These are phyloP conservation scores for Pythium inflatum DNA, from an alignment of 352 stramenopile species.

Conservation along the genomic window DNA sequence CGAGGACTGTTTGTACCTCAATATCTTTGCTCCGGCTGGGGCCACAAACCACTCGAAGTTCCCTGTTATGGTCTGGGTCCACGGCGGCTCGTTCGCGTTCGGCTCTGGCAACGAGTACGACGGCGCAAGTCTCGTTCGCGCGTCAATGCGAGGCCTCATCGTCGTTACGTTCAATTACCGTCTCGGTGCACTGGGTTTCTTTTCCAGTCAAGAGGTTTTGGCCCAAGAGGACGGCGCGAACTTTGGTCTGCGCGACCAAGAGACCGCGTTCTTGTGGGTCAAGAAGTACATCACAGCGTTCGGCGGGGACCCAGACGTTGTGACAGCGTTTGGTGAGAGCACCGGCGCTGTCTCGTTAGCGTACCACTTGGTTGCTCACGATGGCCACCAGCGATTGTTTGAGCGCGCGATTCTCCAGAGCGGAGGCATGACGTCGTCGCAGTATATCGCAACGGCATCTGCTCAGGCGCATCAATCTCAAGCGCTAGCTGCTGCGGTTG, in stretches of 20 bases:
- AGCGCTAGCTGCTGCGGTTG: not conserved
- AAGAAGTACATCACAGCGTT: slow-evolving; percentile 44
- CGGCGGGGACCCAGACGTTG: slow-evolving; percentile 41
- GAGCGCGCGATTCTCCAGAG: slow-evolving; percentile 22
- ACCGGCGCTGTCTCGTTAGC: slow-evolving; percentile 12
- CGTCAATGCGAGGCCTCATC: slow-evolving; percentile 28
- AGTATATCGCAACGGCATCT: not conserved
- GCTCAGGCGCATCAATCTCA: not conserved
- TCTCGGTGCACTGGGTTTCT: slow-evolving; percentile 39
- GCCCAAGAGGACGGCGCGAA: slow-evolving; percentile 38
- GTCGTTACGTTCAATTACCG: slow-evolving; percentile 49
- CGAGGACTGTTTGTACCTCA: slow-evolving; percentile 48
- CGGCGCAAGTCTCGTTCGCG: slow-evolving; percentile 7
- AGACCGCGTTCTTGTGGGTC: slow-evolving; percentile 39
- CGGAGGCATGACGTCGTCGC: slow-evolving; percentile 1
- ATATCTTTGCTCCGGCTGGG: slow-evolving; percentile 37
- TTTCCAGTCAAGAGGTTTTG: slow-evolving; percentile 33
- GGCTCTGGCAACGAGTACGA: slow-evolving; percentile 20
- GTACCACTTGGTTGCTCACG: slow-evolving; percentile 7
- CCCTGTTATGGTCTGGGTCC: slow-evolving; percentile 41
- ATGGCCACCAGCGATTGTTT: slow-evolving; percentile 20
- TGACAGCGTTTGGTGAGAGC: slow-evolving; percentile 37
- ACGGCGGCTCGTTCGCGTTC: slow-evolving; percentile 34
- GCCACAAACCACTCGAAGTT: slow-evolving; percentile 35
- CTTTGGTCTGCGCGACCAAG: slow-evolving; percentile 33